Conservation (phyloP, 352 stramenopile species). For the Elongisporangium senticosum region DNA sequence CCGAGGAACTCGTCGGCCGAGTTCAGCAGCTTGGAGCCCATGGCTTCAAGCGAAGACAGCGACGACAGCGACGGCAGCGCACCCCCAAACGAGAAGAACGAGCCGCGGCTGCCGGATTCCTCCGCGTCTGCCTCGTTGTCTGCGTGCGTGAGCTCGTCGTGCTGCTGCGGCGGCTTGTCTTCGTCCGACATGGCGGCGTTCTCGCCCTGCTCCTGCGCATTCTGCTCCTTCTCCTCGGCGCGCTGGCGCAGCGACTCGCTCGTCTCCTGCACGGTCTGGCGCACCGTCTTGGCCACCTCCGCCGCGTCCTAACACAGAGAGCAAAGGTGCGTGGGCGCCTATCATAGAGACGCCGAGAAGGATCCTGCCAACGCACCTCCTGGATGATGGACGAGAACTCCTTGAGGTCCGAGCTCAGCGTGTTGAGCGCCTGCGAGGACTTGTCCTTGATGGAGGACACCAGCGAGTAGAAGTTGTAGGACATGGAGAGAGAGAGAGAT, state of each 20-base stretch:
- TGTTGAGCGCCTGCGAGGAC: conserved; percentile 68
- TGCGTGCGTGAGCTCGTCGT: conserved; percentile 7
- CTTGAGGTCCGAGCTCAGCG: conserved; percentile 64
- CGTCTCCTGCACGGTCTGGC: conserved; percentile 45
- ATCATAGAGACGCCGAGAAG: not conserved
- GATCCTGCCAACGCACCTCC: conserved; percentile 18
- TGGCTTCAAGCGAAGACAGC: conserved; percentile 41
- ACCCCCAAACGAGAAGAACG: conserved; percentile 43
- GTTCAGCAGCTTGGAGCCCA: conserved; percentile 67
- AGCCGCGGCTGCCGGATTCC: conserved; percentile 15
- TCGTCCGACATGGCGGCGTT: conserved; percentile 8
- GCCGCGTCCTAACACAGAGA: conserved; percentile 29
- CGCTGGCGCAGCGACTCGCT: conserved; percentile 36
- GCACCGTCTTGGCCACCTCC: conserved; percentile 48
- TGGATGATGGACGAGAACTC: conserved; percentile 67
- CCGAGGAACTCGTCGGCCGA: conserved; percentile 60
- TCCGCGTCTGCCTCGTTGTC: conserved; percentile 4
- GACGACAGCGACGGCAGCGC: conserved; percentile 15
- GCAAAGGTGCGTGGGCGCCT: not conserved
- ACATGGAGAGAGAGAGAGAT: conserved; percentile 13
- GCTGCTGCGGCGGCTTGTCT: conserved; percentile 4
- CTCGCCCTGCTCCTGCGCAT: conserved; percentile 16
- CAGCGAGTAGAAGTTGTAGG: conserved; percentile 40
- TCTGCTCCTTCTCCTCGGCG: conserved; percentile 22
- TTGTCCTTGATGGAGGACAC: conserved; percentile 32